Evolutionary conservation across 306 rosid genomes (phyloP), one percentile per base, ranked within the genome.

Genomic region (Dryas octopetala): DNA sequence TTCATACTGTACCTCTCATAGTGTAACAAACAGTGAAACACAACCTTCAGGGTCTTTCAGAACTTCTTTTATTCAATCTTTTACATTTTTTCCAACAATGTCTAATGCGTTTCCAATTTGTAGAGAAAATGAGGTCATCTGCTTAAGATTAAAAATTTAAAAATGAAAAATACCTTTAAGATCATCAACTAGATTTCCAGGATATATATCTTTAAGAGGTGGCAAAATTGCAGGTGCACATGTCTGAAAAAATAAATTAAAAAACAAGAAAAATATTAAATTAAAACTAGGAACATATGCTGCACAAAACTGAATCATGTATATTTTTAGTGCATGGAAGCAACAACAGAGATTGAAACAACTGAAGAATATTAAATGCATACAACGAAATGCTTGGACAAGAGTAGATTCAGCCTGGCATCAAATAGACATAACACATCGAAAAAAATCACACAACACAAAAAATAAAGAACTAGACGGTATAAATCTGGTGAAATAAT

Each of bases 201-300:
- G 84, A 79, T 90, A 95, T 81, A 95, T 88, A 68, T 91, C 91
- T 83, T 71, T 79, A 72, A 95, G 92, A 73, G 99, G 97, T 60
- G 99, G 99, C 0, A 95, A 78, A 81, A 95, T 92, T 68, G 99
- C 91, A 70, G 99, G 99, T 61, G 7, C 54, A 73, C 99, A 92
- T 19, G 97, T 95, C 99, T 95, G 91, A 68, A 73, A 83, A 70
- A 45, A 43, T 71, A 81, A 48, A 59, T 41, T 23, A 54, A 70
- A 47, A 74, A 60, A 74, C 9, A 67, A 73, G 63, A 58, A 71
- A 58, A 71, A 13, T 14, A 64, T 48, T 12, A 32, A 66, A 47
- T 19, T 58, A 55, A 14, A 17, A 17, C 6, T 32, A 55, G 66
- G 53, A 19, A 13, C 14, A 43, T 44, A 19, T 3, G n/a, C 38